phyloP scores from a whole-genome alignment of 257 asterid genomes.

The Solanum pennellii region DNA sequence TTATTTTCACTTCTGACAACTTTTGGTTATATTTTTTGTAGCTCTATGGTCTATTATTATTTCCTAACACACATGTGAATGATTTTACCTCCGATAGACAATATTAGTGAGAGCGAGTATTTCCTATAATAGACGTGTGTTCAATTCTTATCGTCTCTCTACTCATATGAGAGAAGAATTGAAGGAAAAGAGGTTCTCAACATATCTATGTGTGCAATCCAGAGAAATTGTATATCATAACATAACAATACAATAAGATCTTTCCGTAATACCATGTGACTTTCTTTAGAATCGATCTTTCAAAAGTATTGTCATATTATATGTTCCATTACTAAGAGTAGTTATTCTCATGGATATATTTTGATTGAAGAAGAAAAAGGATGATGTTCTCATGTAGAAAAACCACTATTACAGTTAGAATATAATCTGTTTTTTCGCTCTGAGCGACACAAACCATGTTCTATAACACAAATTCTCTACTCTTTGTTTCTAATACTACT shows the following conservation, averaged over 20 bases:
- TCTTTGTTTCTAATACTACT: no score
- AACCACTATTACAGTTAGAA: no score
- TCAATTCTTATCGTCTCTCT: background rate
- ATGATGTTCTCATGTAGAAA: no score
- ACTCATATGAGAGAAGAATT: background rate
- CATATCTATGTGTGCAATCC: background rate
- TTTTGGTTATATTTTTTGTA: background rate
- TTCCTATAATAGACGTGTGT: background rate
- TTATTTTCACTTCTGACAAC: background rate
- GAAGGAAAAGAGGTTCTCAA: background rate
- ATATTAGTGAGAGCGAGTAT: background rate
- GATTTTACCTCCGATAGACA: background rate
- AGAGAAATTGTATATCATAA: background rate
- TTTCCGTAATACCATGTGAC: background rate
- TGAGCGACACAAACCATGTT: no score
- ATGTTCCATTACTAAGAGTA: background rate
- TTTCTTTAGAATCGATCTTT: background rate
- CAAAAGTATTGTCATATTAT: background rate
- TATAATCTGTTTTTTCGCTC: no score
- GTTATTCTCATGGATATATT: background rate
- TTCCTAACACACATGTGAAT: background rate
- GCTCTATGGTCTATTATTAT: background rate
- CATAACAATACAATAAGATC: background rate
- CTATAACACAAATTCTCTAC: no score
- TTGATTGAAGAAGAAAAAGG: background rate